Percentiles rank a stretch among this genome's conserved stretches.
These are phyloP conservation scores for Hansenula sp. DNA, from an alignment of 1,139 yeast species.

Conservation along the genomic window DNA sequence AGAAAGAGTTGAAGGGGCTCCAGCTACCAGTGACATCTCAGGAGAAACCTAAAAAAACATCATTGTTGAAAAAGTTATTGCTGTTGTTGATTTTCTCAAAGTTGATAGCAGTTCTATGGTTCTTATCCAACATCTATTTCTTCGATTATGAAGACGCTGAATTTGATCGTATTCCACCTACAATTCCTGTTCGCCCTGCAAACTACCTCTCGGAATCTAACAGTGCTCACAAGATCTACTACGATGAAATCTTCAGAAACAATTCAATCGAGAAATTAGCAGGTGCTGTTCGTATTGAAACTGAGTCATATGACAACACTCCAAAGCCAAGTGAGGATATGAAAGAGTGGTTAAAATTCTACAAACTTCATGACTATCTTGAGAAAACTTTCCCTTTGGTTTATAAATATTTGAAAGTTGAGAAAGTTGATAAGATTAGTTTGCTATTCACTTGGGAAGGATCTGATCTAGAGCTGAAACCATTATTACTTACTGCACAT, in stretches of 20 bases:
- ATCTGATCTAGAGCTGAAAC: conserved; percentile 47
- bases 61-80: no score
- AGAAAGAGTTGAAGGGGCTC: no score
- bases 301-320: conserved; percentile 54
- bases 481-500: conserved; percentile 70
- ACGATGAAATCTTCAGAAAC: conserved; percentile 37
- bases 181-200: neutral
- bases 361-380: conserved; percentile 53
- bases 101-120: no score
- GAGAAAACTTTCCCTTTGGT: conserved; percentile 58
- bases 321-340: conserved; percentile 40
- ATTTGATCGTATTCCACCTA: neutral
- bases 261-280: conserved; percentile 40
- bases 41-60: no score
- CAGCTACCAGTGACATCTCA: no score
- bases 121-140: neutral
- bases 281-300: conserved; percentile 58
- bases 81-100: no score
- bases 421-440: conserved; percentile 62
- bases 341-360: conserved; percentile 36
- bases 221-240: conserved; percentile 3
- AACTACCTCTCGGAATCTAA: neutral
- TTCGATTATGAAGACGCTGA: neutral
- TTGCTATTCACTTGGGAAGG: conserved; percentile 71
- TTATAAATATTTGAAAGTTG: conserved; percentile 44